These are phyloP conservation scores for Discostella stelligeroides DNA, from an alignment of 108 stramenopile genomes.

Conservation along the genomic window DNA sequence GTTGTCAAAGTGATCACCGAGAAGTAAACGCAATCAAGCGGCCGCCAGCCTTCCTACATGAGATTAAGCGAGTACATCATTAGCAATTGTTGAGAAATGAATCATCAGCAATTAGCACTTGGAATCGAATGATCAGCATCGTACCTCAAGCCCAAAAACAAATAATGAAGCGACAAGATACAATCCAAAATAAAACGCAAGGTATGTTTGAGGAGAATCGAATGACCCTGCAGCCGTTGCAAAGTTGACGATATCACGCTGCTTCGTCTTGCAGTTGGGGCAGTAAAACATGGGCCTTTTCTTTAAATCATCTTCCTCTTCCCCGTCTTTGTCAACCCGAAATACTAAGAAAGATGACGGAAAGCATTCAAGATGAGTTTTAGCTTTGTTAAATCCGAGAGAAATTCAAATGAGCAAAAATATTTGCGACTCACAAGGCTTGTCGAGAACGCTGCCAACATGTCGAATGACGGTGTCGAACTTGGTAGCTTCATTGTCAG, in stretches of 20 bases:
- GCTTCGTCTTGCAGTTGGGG: slow-evolving; percentile 78
- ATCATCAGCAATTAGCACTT: no score
- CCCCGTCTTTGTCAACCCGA: slow-evolving; percentile 9
- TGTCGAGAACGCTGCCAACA: slow-evolving; percentile 29
- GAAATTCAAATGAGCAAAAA: not conserved
- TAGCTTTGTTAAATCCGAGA: slow-evolving; percentile 12
- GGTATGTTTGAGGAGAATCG: slow-evolving; percentile 71
- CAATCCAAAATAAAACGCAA: slow-evolving; percentile 75
- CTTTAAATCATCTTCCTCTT: slow-evolving; percentile 32
- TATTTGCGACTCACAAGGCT: slow-evolving; percentile 11
- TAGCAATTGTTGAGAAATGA: no score
- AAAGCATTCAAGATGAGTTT: slow-evolving; percentile 1
- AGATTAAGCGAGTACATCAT: no score
- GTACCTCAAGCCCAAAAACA: slow-evolving; percentile 78
- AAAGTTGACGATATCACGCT: slow-evolving; percentile 81
- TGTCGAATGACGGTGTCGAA: slow-evolving; percentile 31
- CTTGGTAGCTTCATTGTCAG: slow-evolving; percentile 5
- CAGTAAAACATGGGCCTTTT: slow-evolving; percentile 75
- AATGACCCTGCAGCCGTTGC: slow-evolving; percentile 66
- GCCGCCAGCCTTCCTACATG: no score
- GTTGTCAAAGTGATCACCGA: no score
- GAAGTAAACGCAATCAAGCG: no score
- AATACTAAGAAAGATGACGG: slow-evolving; percentile 3
- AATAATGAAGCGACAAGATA: slow-evolving; percentile 80
- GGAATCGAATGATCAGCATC: not conserved